Percentiles rank a stretch among this genome's conserved stretches.
These are phyloP conservation scores for Termitomyces heimii DNA, from an alignment of 768 basidiomycete genomes.

Conservation along the genomic window DNA sequence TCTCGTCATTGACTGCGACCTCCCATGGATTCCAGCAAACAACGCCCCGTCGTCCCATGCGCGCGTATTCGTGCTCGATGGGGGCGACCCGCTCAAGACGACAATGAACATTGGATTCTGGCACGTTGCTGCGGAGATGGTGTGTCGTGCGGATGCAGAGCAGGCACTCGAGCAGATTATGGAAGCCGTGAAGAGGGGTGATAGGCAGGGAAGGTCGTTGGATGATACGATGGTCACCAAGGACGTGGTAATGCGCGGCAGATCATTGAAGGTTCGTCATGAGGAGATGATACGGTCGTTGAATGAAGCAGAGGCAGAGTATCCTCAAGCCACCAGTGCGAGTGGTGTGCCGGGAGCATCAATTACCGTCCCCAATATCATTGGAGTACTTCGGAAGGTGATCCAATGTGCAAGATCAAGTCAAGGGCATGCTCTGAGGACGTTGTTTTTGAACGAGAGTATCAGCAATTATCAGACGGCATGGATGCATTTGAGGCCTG, in stretches of 20 bases:
- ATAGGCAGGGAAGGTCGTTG: conserved; percentile 9
- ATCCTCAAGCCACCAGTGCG: conserved; percentile 1
- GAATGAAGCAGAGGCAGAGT: conserved; percentile 25
- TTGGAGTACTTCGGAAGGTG: conserved; percentile 39
- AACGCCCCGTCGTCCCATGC: conserved; percentile 37
- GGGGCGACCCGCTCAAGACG: conserved; percentile 57
- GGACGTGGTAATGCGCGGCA: conserved; percentile 9
- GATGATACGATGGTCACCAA: conserved; percentile 8
- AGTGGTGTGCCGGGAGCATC: conserved; percentile 11
- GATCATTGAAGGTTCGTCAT: conserved; percentile 16
- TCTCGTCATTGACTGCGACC: conserved; percentile 57
- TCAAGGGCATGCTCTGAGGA: conserved; percentile 27
- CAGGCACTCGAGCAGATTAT: conserved; percentile 46
- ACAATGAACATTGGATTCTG: conserved; percentile 24
- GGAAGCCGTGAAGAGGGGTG: conserved; percentile 24
- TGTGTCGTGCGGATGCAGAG: conserved; percentile 52
- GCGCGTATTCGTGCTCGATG: conserved; percentile 54
- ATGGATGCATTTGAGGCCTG: conserved; percentile 55
- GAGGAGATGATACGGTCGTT: conserved; percentile 18
- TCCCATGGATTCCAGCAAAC: conserved; percentile 57
- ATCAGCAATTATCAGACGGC: conserved; percentile 50
- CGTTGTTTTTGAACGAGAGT: conserved; percentile 55
- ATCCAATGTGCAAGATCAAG: conserved; percentile 31
- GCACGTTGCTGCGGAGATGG: conserved; percentile 39
- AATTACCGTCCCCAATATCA: conserved; percentile 40